Base-by-base conservation (phyloP, 1,139 yeast genomes). In the Taphrina pruni region DNA sequence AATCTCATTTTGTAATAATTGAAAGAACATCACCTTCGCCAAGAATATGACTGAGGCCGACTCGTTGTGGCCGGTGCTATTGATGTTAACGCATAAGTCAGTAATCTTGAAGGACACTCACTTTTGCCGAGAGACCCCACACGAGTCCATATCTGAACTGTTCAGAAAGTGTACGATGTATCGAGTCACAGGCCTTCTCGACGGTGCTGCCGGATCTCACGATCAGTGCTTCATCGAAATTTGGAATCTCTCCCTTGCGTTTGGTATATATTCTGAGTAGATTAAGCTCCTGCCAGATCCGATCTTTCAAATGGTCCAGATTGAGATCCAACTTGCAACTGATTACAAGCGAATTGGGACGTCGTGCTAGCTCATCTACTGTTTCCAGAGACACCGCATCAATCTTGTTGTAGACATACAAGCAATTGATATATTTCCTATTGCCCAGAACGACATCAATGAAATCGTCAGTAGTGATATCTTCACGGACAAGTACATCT, bases 361-460 rank as follows among this genome's bases (percentile, higher is more conserved):
- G 90, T 74, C 97, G 84, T 0, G 98, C 98, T 71, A 94, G 82
- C 68, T 97, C 82, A 78, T 94, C 97, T 69, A 91, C 90, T 77
- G 94, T 99, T 78, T 94, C 99, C 70, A 94, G 81, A 1, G 97
- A 90, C 7, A 94, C 97, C 0, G 97, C 92, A 78, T 94, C 99
- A 66, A 93, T 86, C 83, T 94, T 94, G 82, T 94, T 94, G 83
- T 92, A 94, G 36, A 90, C 97, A 76, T 94, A 94, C 48, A 94
- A 83, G 78, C 98, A 94, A 74, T 90, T 92, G 78, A 92, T 88
- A 78, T 94, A 94, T 17, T 90, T 88, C 71, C 96, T 86, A 70
- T 86, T 86, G 66, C 90, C 95, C 77, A 94, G 93, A 71, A 94
- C 88, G 32, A 90, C 88, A 78, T 94, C 99, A 74, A 94, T 93